Percentiles rank a stretch among this genome's conserved stretches.
Conservation (phyloP, 2,329 filamentous ascomycete genomes). For the Chaetothyriales sp. region DNA sequence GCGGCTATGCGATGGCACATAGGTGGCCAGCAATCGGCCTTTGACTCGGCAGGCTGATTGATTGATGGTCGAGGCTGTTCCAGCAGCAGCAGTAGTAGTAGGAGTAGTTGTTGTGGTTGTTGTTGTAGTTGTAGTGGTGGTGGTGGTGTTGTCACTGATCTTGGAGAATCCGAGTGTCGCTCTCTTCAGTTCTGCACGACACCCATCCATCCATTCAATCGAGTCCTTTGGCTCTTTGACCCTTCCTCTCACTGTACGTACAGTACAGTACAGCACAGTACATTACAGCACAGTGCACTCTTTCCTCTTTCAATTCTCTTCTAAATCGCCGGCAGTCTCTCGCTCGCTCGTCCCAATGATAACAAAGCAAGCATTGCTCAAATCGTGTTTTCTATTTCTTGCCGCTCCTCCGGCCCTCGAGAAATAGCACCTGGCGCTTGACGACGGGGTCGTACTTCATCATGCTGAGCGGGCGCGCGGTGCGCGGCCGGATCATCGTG, state of each 20-base stretch:
- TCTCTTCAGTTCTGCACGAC: neutral
- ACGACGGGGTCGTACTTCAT: conserved; percentile 98
- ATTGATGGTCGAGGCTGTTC: neutral
- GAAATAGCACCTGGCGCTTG: conserved; percentile 86
- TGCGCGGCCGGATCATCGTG: conserved; percentile 70
- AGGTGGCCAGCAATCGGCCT: neutral
- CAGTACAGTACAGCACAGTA: no score
- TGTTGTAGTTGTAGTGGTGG: neutral
- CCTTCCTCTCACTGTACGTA: neutral
- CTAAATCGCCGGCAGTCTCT: no score
- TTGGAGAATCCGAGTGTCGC: neutral
- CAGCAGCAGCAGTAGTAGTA: no score
- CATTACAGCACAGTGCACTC: no score
- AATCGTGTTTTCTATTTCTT: conserved; percentile 24
- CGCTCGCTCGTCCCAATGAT: no score
- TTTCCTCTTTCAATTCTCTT: no score
- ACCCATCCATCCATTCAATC: neutral
- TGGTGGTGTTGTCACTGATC: neutral
- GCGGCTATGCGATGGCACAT: neutral
- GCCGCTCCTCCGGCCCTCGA: conserved; percentile 75
- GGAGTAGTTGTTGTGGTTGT: no score
- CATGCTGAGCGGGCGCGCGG: conserved; percentile 79
- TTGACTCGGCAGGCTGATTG: neutral
- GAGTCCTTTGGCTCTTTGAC: neutral
- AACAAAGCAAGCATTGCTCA: no score